These are phyloP conservation scores for Phytomonas sp. DNA, from an alignment of 208 protist genomes.

Conservation along the genomic window DNA sequence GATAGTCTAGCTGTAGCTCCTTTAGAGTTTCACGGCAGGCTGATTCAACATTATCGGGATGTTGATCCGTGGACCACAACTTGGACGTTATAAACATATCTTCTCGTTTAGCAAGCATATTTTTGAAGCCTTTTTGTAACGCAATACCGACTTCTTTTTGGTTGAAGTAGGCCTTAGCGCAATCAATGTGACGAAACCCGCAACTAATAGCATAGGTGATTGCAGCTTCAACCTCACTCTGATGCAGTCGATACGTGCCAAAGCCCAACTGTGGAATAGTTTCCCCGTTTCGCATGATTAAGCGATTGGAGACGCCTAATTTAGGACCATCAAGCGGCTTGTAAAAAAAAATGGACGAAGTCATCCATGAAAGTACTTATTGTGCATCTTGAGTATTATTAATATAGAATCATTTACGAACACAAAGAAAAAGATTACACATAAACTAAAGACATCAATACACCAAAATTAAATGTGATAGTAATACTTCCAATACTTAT, in stretches of 20 bases:
- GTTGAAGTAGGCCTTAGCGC: conserved; percentile 87
- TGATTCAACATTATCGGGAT: conserved; percentile 72
- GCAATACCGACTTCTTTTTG: conserved; percentile 84
- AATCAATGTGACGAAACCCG: conserved; percentile 88
- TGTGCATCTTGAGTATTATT: conserved; percentile 14
- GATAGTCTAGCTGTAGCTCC: conserved; percentile 77
- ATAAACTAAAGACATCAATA: conserved; percentile 13
- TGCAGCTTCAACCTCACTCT: conserved; percentile 28
- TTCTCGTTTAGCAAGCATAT: conserved; percentile 55
- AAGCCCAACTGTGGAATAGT: conserved; percentile 82
- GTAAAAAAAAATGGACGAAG: conserved; percentile 8
- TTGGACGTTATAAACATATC: conserved; percentile 93
- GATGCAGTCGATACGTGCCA: conserved; percentile 76
- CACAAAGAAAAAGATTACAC: conserved; percentile 10
- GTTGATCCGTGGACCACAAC: conserved; percentile 92
- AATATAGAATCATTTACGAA: conserved; percentile 7
- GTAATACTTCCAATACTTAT: conserved; percentile 2
- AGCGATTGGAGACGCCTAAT: conserved; percentile 17
- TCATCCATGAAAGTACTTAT: conserved; percentile 5
- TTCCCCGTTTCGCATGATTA: conserved; percentile 39
- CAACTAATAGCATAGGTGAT: conserved; percentile 63
- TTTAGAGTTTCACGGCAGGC: conserved; percentile 75
- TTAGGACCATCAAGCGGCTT: conserved; percentile 16
- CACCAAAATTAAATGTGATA: conserved; percentile 7
- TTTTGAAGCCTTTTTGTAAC: conserved; percentile 37